Base-by-base conservation (phyloP, 225 moss, liverwort and hornwort genomes). In the Antitrichia curtipendula region DNA sequence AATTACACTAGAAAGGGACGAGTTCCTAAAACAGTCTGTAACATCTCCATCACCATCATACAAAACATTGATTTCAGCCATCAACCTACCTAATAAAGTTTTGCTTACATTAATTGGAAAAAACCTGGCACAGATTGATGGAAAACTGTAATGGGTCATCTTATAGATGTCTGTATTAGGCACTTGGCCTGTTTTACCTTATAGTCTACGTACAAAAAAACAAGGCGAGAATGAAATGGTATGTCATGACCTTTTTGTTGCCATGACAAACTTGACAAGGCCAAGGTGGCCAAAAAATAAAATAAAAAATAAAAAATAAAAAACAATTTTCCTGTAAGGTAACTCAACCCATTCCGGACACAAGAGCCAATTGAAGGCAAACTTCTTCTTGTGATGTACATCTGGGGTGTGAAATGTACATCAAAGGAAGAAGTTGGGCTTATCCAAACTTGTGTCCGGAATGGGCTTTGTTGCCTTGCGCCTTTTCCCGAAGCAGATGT, bases 201-300 rank as follows among this genome's bases (percentile, higher is more conserved):
- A n/a, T n/a, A n/a, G n/a, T 13, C 19, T 2, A 20, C 21, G 6
- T 36, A 3, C 1, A 66, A 0, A 65, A n/a, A n/a, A n/a, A 7
- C 3, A 65, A 65, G 19, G n/a, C 2, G 2, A n/a, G 22, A 66
- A 66, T n/a, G 12, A n/a, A n/a, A n/a, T 38, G 6, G 12, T 7
- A 4, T 22, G 22, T 22, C 0, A 0, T n/a, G 7, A 1, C 12
- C n/a, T 65, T 65, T 3, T 11, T 2, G 20, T 7, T 38, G 4
- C 38, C 7, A 7, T 68, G 38, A 23, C 68, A 69, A 68, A 69
- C 1, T 69, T 40, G 13, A 7, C 8, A 69, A 13, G 23, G 8
- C 13, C 4, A 68, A 68, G 22, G 7, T 22, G 22, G 66, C 22
- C 66, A n/a, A 68, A 40, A 40, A 40, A 40, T 22, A 38, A 13